phyloP scores from a whole-genome alignment of 2,329 filamentous ascomycete genomes.

The Rutstroemia sydowiana region DNA sequence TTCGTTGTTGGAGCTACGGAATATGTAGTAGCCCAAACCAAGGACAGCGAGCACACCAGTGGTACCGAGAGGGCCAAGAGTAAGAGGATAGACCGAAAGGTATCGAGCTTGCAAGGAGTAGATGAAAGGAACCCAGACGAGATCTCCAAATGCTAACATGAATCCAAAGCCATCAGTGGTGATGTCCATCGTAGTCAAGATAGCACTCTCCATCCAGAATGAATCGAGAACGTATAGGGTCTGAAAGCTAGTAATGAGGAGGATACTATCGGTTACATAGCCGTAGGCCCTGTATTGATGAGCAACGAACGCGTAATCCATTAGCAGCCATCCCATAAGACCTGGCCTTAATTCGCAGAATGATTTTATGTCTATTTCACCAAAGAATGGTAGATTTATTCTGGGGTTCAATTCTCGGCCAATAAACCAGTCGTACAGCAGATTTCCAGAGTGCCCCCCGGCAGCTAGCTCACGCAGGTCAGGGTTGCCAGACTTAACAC shows the following conservation, averaged over 20 bases:
- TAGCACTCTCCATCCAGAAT: slow-evolving; percentile 78
- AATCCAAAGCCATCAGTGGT: slow-evolving; percentile 89
- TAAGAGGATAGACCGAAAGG: slow-evolving; percentile 70
- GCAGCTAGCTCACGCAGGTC: slow-evolving; percentile 70
- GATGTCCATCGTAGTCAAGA: slow-evolving; percentile 91
- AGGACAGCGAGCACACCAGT: slow-evolving; percentile 60
- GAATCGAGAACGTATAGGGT: slow-evolving; percentile 77
- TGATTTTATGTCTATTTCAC: slow-evolving; percentile 82
- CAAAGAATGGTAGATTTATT: slow-evolving; percentile 67
- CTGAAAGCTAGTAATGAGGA: slow-evolving; percentile 72
- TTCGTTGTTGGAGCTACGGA: slow-evolving; percentile 88
- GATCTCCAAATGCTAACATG: slow-evolving; percentile 89
- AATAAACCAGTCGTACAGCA: slow-evolving; percentile 94
- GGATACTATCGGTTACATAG: slow-evolving; percentile 76
- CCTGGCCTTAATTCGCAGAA: slow-evolving; percentile 90
- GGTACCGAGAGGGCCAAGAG: slow-evolving; percentile 64
- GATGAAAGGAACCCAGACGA: slow-evolving; percentile 87
- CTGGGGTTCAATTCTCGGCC: slow-evolving; percentile 92
- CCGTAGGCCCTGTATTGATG: slow-evolving; percentile 84
- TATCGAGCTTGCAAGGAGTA: slow-evolving; percentile 83
- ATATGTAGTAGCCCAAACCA: slow-evolving; percentile 74
- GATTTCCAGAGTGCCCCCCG: slow-evolving; percentile 75
- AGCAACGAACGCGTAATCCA: slow-evolving; percentile 77
- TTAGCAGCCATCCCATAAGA: slow-evolving; percentile 78
- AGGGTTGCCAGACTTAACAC: slow-evolving; percentile 66